phyloP scores from a whole-genome alignment of 352 stramenopile genomes.

The Phytophthora colocasiae region DNA sequence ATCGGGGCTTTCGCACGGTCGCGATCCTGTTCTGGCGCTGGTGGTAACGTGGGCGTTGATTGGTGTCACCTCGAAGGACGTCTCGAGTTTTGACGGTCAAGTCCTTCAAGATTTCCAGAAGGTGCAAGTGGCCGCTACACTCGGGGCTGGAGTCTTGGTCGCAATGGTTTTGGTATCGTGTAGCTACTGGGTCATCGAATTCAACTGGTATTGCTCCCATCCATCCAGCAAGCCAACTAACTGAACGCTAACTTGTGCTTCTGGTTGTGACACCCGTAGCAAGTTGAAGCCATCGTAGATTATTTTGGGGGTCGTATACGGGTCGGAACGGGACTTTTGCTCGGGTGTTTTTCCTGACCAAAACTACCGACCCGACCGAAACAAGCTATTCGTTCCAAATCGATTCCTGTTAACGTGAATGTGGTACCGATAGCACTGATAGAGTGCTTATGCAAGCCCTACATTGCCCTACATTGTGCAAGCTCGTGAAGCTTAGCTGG shows the following conservation, averaged over 20 bases:
- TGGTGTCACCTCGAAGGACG: conserved; percentile 54
- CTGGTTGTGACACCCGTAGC: conserved; percentile 17
- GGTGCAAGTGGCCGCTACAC: conserved; percentile 49
- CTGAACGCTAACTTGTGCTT: conserved; percentile 22
- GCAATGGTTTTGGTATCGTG: conserved; percentile 41
- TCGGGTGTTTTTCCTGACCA: no score
- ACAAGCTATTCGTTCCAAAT: no score
- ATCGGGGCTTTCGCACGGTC: conserved; percentile 52
- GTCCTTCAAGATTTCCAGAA: conserved; percentile 41
- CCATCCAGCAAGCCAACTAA: conserved; percentile 20
- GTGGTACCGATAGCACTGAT: no score
- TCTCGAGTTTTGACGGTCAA: conserved; percentile 24
- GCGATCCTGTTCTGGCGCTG: conserved; percentile 62
- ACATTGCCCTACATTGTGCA: no score
- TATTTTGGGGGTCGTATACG: no score
- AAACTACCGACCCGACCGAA: no score
- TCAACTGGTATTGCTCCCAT: conserved; percentile 35
- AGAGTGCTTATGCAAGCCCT: no score
- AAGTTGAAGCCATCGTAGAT: no score
- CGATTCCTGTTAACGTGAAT: no score
- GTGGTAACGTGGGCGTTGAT: conserved; percentile 61
- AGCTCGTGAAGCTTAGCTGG: no score
- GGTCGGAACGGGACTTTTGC: no score
- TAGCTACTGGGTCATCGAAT: conserved; percentile 34
- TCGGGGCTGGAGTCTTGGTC: conserved; percentile 44